Evolutionary conservation across 2,329 filamentous ascomycete species (phyloP), one percentile per base, ranked within the genome.

Genomic region (Phoma herbarum): DNA sequence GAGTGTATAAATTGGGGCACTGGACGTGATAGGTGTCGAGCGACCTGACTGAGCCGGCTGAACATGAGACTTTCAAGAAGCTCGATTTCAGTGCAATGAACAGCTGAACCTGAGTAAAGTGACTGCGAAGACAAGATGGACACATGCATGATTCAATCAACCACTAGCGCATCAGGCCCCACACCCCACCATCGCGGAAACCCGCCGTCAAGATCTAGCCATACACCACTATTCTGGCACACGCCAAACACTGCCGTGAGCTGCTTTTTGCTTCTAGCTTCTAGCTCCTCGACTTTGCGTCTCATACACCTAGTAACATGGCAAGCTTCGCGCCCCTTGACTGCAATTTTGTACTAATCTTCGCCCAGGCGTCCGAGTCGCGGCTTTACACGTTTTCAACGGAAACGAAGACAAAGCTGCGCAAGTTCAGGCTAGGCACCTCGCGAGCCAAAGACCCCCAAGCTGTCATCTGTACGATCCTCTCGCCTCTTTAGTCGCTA

Each of bases 351-450:
- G 35, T 56, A 59, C 58, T 60, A 47, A 62, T 42, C 35, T 22
- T n/a, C 11, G 31, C 22, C 33, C 50, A 29, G 79, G 77, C 88
- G 71, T 96, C 93, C 74, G 93, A 97, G 83, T 88, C 92, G 62
- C 86, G 93, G 69, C 85, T 98, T 63, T 98, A 97, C 82, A 92
- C 91, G 59, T 96, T 98, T 86, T 96, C 93, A 29, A 86, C 88
- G 64, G 92, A 95, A 80, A 97, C 92, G 44, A 95, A 90, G 80
- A 88, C 93, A 66, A 89, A 93, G 74, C 86, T 99, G 66, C 90
- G 92, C 78, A 98, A 97, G 80, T 99, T 99, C 82, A 91, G 95
- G 49, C 85, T 99, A 26, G 88, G 90, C 25, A 98, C 95, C 2
- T 97, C 93, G 31, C 85, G 95, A 65, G 88, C 92, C 51, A 94